Percentiles rank a stretch among this genome's conserved stretches.
Evolutionary conservation across 768 basidiomycete species (phyloP).

Genomic region (Nidularia pulvinata): DNA sequence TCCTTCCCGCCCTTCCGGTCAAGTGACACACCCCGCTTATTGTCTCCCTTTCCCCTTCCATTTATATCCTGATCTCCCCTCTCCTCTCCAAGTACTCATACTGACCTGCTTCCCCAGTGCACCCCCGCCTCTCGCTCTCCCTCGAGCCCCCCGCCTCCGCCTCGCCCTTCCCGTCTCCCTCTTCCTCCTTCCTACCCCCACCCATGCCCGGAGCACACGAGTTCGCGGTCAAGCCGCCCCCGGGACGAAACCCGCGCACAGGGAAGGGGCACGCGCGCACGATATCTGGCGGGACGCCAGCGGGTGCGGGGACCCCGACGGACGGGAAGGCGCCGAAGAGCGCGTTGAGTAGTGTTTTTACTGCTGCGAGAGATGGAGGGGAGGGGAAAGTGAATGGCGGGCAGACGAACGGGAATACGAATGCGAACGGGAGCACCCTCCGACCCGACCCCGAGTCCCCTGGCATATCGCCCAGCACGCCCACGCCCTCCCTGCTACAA

Average conservation of each 20-base stretch:
- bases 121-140: conserved; percentile 27
- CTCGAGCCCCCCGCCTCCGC: conserved; percentile 41
- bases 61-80: background rate
- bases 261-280: no score
- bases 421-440: background rate
- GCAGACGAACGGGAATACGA: background rate
- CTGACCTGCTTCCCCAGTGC: no score
- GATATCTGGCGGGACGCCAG: no score
- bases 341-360: no score
- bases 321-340: no score
- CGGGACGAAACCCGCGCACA: conserved; percentile 2
- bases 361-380: no score
- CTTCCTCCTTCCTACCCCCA: conserved; percentile 68
- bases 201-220: conserved; percentile 69
- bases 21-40: background rate
- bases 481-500: background rate
- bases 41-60: background rate
- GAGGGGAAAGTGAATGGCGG: conserved; percentile 3
- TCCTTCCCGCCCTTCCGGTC: background rate
- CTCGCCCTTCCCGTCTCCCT: conserved; percentile 60
- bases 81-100: no score
- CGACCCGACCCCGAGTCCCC: background rate
- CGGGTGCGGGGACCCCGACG: no score
- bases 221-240: conserved; percentile 52
- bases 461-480: background rate